Evolutionary conservation across 208 protist species (phyloP).

Genomic region (Lotmaria passim): DNA sequence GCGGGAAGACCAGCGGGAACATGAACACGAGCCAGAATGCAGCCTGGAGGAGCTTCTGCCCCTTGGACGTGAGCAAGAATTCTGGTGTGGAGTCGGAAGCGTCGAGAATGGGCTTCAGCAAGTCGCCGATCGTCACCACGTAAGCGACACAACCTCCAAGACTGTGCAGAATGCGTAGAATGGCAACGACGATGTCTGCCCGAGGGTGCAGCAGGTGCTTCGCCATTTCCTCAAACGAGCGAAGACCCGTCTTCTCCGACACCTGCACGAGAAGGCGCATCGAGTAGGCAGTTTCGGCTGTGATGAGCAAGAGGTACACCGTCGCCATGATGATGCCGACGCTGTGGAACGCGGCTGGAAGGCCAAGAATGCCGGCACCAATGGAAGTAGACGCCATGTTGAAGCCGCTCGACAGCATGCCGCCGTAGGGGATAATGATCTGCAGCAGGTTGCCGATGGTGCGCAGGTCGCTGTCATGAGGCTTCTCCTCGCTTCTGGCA

Average conservation of each 20-base stretch:
- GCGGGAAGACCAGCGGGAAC: slow-evolving; percentile 55
- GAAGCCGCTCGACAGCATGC: slow-evolving; percentile 44
- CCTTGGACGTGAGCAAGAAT: slow-evolving; percentile 22
- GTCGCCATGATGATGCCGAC: slow-evolving; percentile 41
- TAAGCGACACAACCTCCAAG: slow-evolving; percentile 56
- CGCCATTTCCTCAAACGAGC: slow-evolving; percentile 47
- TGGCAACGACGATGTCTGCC: slow-evolving; percentile 33
- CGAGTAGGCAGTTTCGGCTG: slow-evolving; percentile 45
- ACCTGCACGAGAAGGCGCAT: slow-evolving; percentile 45
- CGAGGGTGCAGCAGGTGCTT: slow-evolving; percentile 32
- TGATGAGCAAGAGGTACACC: slow-evolving; percentile 41
- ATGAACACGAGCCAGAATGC: slow-evolving; percentile 51
- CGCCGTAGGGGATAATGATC: slow-evolving; percentile 46
- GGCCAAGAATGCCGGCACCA: slow-evolving; percentile 53
- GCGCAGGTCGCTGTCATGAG: not conserved
- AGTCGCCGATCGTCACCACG: slow-evolving; percentile 53
- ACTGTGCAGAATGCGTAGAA: slow-evolving; percentile 36
- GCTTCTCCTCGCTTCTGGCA: not conserved
- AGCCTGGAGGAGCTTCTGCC: slow-evolving; percentile 26
- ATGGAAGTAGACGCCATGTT: slow-evolving; percentile 52
- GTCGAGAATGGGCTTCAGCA: slow-evolving; percentile 41
- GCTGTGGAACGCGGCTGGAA: slow-evolving; percentile 52
- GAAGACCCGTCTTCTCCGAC: slow-evolving; percentile 30
- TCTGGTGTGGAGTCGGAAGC: slow-evolving; percentile 11
- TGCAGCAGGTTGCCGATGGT: slow-evolving; percentile 19